Evolutionary conservation across 2,329 filamentous ascomycete genomes (phyloP).

Genomic region (Botryotinia calthae): DNA sequence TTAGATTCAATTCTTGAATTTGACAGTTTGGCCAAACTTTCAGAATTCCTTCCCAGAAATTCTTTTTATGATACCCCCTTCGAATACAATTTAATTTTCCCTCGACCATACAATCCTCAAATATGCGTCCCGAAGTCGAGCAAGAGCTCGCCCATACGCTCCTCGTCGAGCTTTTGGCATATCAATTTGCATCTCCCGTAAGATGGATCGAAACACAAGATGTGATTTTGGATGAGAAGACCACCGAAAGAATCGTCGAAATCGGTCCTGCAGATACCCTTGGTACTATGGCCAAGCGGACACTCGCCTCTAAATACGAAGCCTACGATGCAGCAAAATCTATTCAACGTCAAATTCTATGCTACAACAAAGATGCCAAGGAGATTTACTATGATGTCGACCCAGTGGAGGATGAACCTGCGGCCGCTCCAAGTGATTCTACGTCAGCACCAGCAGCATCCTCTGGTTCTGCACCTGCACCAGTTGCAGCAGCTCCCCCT

Average conservation of each 20-base stretch:
- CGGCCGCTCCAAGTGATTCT: slow-evolving; percentile 46
- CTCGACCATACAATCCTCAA: slow-evolving; percentile 42
- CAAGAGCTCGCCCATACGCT: slow-evolving; percentile 98
- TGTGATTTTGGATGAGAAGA: slow-evolving; percentile 96
- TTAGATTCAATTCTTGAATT: slow-evolving; percentile 10
- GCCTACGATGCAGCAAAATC: slow-evolving; percentile 97
- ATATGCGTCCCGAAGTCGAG: slow-evolving; percentile 97
- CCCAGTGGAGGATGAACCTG: slow-evolving; percentile 85
- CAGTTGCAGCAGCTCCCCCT: slow-evolving; percentile 55
- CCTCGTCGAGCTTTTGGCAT: slow-evolving; percentile 96
- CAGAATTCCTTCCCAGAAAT: slow-evolving; percentile 8
- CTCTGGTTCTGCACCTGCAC: slow-evolving; percentile 49
- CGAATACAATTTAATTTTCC: slow-evolving; percentile 24
- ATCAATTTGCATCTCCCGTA: slow-evolving; percentile 97
- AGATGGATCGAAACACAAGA: slow-evolving; percentile 99
- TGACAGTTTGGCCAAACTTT: neutral
- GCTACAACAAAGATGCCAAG: slow-evolving; percentile 99
- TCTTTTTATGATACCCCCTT: slow-evolving; percentile 25
- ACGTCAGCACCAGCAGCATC: slow-evolving; percentile 43
- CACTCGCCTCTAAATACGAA: slow-evolving; percentile 95
- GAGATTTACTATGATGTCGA: slow-evolving; percentile 99
- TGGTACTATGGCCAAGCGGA: slow-evolving; percentile 95
- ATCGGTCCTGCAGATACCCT: slow-evolving; percentile 95
- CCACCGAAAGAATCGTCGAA: slow-evolving; percentile 95
- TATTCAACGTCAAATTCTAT: slow-evolving; percentile 93